phyloP scores from a whole-genome alignment of 306 rosid genomes.

The Cicer judaicum region DNA sequence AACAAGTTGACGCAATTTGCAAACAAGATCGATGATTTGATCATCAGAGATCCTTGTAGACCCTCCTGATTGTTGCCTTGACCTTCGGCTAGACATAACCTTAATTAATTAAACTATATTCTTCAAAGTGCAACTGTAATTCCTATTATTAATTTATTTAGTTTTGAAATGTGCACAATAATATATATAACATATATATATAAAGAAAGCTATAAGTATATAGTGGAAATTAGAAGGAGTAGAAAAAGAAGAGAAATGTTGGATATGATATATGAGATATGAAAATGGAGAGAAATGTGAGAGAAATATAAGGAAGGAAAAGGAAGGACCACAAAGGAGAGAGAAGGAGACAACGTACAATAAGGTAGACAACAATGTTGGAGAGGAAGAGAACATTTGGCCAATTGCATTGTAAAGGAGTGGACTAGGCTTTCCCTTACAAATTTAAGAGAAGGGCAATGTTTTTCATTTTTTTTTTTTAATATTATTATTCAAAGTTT shows the following conservation, averaged over 20 bases:
- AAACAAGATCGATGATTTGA: constrained; percentile 91
- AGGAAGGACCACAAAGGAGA: constrained; percentile 63
- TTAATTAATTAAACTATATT: not conserved
- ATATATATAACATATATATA: not conserved
- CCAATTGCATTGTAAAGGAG: constrained; percentile 59
- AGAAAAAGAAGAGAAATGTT: not conserved
- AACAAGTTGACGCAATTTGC: constrained; percentile 91
- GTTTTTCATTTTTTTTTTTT: too few species aligned
- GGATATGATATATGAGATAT: constrained; percentile 3
- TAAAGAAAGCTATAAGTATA: constrained; percentile 15
- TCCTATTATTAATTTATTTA: not conserved
- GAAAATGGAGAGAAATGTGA: constrained; percentile 58
- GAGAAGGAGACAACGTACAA: constrained; percentile 54
- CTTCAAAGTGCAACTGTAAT: not conserved
- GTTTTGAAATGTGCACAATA: not conserved
- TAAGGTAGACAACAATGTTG: constrained; percentile 70
- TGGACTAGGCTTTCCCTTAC: constrained; percentile 27
- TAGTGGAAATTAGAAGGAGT: not conserved
- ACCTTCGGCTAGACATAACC: constrained; percentile 85
- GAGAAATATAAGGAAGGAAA: constrained; percentile 57
- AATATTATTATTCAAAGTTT: too few species aligned
- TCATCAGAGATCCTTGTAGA: constrained; percentile 79
- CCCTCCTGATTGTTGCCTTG: constrained; percentile 68
- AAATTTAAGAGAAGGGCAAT: too few species aligned
- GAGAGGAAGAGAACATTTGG: constrained; percentile 66